Percentiles rank a stretch among this genome's conserved stretches.
phyloP scores from a whole-genome alignment of 805 yeast genomes.

The Grigorovia yakushimaensis region DNA sequence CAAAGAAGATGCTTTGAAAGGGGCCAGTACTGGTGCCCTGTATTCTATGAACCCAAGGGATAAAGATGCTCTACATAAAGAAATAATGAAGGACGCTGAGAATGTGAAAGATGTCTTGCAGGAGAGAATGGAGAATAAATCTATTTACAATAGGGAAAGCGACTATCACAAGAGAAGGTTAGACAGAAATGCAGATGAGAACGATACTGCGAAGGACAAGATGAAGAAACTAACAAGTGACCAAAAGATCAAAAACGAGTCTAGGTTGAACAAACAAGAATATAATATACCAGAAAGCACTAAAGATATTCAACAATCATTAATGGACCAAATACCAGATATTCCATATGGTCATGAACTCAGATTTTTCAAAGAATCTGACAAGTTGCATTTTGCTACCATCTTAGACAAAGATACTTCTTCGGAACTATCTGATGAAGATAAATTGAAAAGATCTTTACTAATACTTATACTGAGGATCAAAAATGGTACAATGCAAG shows the following conservation, averaged over 20 bases:
- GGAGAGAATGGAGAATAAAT: conserved; percentile 19
- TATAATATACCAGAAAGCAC: conserved; percentile 9
- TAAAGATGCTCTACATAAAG: neutral
- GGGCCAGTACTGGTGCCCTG: neutral
- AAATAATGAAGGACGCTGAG: conserved; percentile 7
- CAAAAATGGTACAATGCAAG: conserved; percentile 66
- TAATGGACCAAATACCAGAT: conserved; percentile 38
- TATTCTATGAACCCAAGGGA: neutral
- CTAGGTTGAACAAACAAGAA: conserved; percentile 1
- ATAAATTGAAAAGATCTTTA: conserved; percentile 35
- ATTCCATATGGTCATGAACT: conserved; percentile 59
- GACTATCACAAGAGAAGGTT: conserved; percentile 39
- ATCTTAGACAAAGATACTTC: conserved; percentile 30
- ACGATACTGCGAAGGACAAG: neutral
- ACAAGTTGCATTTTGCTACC: conserved; percentile 59
- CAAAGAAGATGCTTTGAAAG: no score
- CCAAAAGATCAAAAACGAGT: neutral
- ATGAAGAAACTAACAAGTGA: no score
- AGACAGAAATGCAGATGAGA: conserved; percentile 19
- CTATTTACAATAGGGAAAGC: conserved; percentile 32
- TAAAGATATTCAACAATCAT: conserved; percentile 21
- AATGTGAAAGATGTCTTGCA: conserved; percentile 22
- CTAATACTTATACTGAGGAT: conserved; percentile 56
- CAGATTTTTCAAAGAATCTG: conserved; percentile 61
- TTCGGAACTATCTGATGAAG: conserved; percentile 30